Conservation (phyloP, 768 basidiomycete genomes). For the Boletus sensibilis region DNA sequence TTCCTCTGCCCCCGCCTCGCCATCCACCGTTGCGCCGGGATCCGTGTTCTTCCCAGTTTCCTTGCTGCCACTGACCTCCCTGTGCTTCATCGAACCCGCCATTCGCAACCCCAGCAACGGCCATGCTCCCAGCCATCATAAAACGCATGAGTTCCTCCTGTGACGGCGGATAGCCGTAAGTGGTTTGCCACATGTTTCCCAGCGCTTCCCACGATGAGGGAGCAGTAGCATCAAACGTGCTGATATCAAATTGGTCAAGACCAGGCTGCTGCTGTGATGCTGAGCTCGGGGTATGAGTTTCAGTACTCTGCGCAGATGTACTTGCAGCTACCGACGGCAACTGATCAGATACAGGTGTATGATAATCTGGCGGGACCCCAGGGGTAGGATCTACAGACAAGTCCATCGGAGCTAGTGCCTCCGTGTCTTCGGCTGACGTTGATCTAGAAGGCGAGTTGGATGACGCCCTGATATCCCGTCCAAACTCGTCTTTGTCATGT, state of each 20-base stretch:
- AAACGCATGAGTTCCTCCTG: conserved; percentile 79
- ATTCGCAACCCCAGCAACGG: conserved; percentile 11
- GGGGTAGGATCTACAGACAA: conserved; percentile 42
- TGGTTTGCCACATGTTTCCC: conserved; percentile 72
- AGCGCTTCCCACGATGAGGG: conserved; percentile 79
- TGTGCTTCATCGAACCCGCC: conserved; percentile 20
- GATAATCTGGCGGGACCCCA: conserved; percentile 48
- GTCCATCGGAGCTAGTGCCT: conserved; percentile 32
- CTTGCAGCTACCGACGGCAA: conserved; percentile 50
- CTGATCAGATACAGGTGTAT: conserved; percentile 42
- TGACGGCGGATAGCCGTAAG: conserved; percentile 65
- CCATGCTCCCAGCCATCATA: conserved; percentile 45
- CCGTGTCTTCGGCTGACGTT: conserved; percentile 25
- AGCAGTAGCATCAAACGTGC: conserved; percentile 70
- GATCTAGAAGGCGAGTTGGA: conserved; percentile 40
- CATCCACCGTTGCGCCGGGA: conserved; percentile 37
- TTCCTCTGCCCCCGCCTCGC: conserved; percentile 40
- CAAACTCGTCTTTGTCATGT: conserved; percentile 80
- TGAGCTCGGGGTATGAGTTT: conserved; percentile 33
- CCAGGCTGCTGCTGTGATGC: conserved; percentile 44
- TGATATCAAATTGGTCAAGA: conserved; percentile 67
- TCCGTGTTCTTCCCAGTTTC: conserved; percentile 32
- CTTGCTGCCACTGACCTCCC: conserved; percentile 26
- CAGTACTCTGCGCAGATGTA: conserved; percentile 51
- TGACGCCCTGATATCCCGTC: conserved; percentile 68